Base-by-base conservation (phyloP, 352 stramenopile genomes). In the Globisporangium uncinulatum region DNA sequence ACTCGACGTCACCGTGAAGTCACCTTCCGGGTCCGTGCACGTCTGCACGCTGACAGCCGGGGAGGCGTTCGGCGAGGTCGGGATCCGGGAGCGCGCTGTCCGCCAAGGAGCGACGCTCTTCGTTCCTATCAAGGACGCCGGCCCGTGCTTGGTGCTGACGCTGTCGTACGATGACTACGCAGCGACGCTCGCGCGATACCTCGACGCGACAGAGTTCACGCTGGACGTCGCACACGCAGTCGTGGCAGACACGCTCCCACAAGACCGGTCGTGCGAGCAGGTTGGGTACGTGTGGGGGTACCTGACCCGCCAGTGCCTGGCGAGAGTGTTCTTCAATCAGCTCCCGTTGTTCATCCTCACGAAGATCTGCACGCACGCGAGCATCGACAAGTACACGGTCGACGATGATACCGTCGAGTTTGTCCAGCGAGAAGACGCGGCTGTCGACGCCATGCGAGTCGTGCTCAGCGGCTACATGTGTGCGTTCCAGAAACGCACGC, bases 251-350 rank as follows among this genome's bases (percentile, higher is more conserved):
- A 61, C 61, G 4, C 51, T 67, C 14, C 69, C 71, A 48, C 74
- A 64, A 61, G 71, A 84, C 48, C 74, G 74, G 8, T 78, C 67
- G 2, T 70, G 76, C 11, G 71, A 79, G 48, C 69, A 84, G 45
- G 17, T 84, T 4, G 24, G 43, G 0, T 78, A 71, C 47, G 19
- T 79, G 3, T 62, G 44, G 44, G 56, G 31, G n/a, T 84, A 69
- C 50, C 37, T 84, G 46, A 61, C 57, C 19, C 58, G 53, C 10
- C 51, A 57, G 31, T 70, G 60, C 17, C 60, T 56, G 54, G 67
- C 71, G 4, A 70, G 55, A 21, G 43, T 76, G 5, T 79, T 84
- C 21, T 82, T 84, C 55, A 50, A 50, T 3, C 71, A 79, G 29
- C 48, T 84, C 3, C 69, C 71, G 20, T 43, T 47, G 3, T 46